These are phyloP conservation scores for Polychaeton citri DNA, from an alignment of 2,329 filamentous ascomycete species.

Conservation along the genomic window DNA sequence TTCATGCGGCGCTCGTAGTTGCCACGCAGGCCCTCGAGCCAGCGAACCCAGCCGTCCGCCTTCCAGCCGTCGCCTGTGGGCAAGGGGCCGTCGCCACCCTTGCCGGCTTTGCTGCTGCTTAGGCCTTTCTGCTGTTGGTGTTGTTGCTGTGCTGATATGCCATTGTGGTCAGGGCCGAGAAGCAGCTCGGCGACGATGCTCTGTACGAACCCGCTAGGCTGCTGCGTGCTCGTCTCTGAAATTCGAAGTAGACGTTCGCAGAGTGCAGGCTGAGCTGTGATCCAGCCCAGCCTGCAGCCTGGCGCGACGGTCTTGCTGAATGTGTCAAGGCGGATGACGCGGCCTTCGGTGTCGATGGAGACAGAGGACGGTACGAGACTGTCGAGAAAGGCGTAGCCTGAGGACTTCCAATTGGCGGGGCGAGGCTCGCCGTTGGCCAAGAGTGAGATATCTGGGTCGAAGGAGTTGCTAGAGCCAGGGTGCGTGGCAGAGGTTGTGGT, in stretches of 20 bases:
- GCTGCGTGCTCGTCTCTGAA: constrained; percentile 64
- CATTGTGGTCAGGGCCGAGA: constrained; percentile 52
- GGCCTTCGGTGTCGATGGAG: constrained; percentile 67
- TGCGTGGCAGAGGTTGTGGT: constrained; percentile 12
- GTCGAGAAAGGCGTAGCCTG: constrained; percentile 68
- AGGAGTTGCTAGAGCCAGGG: constrained; percentile 12
- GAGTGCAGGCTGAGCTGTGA: constrained; percentile 69
- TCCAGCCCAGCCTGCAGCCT: constrained; percentile 80
- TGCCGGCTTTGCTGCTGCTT: constrained; percentile 10
- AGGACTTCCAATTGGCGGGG: constrained; percentile 35
- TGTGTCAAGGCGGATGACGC: constrained; percentile 80
- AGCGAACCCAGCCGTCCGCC: constrained; percentile 75
- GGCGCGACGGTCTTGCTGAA: constrained; percentile 90
- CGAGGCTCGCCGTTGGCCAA: constrained; percentile 36
- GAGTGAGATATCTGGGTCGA: constrained; percentile 16
- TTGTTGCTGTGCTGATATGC: constrained; percentile 31
- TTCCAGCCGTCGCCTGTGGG: constrained; percentile 54
- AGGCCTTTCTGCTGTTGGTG: background rate
- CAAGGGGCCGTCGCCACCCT: constrained; percentile 34
- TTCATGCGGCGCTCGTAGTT: constrained; percentile 78
- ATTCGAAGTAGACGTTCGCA: constrained; percentile 63
- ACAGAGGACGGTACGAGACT: constrained; percentile 73
- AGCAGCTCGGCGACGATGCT: constrained; percentile 65
- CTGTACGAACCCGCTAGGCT: constrained; percentile 84
- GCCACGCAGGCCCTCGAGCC: constrained; percentile 73